Evolutionary conservation across 768 basidiomycete species (phyloP), one percentile per base, ranked within the genome.

Genomic region (Trametes coccinea): DNA sequence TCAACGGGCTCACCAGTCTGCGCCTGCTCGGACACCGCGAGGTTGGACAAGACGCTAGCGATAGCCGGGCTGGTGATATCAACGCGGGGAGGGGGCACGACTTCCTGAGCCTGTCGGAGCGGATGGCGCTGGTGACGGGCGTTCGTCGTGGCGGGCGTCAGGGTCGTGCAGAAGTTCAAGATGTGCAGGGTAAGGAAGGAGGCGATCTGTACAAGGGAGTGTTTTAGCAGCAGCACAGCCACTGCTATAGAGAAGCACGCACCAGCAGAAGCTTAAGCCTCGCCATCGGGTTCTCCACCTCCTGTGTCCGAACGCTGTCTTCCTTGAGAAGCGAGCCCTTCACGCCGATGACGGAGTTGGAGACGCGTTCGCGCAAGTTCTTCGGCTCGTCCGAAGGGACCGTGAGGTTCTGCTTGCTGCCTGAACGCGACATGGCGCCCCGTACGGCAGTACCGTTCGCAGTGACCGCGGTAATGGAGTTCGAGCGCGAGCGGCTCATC

Each of bases 151-250:
- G 82, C 79, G 34, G 86, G 82, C 0, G 95, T 89, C 51, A 99
- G 84, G 0, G 97, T 95, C 0, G 95, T 91, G 73, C 89, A 90
- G 60, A 98, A 84, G 79, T 98, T 98, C 63, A 97, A 83, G 56
- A 95, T 84, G 67, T 99, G 97, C 2, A 99, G 77, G 0, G 87
- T 87, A 65, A 96, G 81, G 84, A 98, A 99, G 3, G 95, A 88
- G 16, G 88, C 87, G 66, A 99, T 93, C 87, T 89, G 49, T 5
- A 59, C 56, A 44, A 40, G 13, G 48, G 41, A 41, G 58, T 7
- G 31, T 37, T 6, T 56, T 27, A 59, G 29, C 30, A 51, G 16
- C n/a, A 51, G 49, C 51, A 47, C 53, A 51, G 58, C 53, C 53
- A 56, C 62, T 17, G 6, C 17, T 5, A 14, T 31, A 31, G 27